Base-by-base conservation (phyloP, 176 grass and related monocot genomes). In the Oryza australiensis region DNA sequence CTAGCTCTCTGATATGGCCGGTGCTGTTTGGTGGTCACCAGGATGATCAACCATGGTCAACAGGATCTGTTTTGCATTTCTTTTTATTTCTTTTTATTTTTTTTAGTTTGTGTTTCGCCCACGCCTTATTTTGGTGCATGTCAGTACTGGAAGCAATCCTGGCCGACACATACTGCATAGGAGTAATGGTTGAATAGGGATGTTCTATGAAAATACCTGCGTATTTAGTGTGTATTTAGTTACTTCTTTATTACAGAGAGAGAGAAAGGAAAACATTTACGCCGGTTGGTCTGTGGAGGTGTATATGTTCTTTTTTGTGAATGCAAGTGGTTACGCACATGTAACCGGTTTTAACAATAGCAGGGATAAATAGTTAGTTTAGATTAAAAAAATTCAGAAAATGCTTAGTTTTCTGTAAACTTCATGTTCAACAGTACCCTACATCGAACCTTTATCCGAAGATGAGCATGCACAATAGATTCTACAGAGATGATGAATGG, bases 21-120 rank as follows among this genome's bases (percentile, higher is more conserved):
- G 5, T 65, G 55, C 43, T 74, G 18, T 74, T 73, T n/a, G 1
- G 57, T 82, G 69, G 57, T 73, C 81, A 16, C 67, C 37, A 43
- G 3, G 23, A 23, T 22, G 9, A 81, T n/a, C 14, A 28, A 42
- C 49, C 14, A 18, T 18, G 76, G 76, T 80, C 76, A 73, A 73
- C 4, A 28, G 32, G 84, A 24, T 42, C 42, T 73, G 32, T 66
- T 48, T 13, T 53, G 2, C 34, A 34, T 6, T 34, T 27, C 20
- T 30, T 4, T 64, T 18, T 20, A 48, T 48, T 37, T 37, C 35
- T 37, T 37, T 37, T 37, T 22, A 1, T 53, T 53, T 0, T 5
- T 7, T 55, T n/a, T n/a, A n/a, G n/a, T n/a, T n/a, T 3, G 49
- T 22, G 55, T 24, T 57, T 57, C 20, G 62, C 29, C 15, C 26